A percentile compares a stretch with the other conserved stretches of the same genome.
Evolutionary conservation across 805 yeast species (phyloP).

Genomic region (Wickerhamomyces kurtzmanii): DNA sequence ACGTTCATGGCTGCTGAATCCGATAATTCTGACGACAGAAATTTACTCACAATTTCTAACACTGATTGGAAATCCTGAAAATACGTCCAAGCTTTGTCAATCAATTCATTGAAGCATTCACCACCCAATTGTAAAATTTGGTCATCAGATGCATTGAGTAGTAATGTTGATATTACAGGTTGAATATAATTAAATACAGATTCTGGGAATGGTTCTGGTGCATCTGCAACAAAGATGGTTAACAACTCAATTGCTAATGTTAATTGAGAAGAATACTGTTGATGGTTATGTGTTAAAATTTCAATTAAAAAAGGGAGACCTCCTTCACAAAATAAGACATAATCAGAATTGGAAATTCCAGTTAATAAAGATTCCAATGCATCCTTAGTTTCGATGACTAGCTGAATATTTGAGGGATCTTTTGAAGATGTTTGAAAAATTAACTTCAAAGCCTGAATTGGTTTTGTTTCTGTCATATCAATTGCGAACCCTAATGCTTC

Average conservation of each 20-base stretch:
- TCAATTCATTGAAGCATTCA: slow-evolving; percentile 56
- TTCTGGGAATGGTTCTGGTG: slow-evolving; percentile 28
- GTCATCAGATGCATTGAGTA: slow-evolving; percentile 49
- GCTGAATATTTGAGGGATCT: slow-evolving; percentile 67
- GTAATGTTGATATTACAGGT: slow-evolving; percentile 24
- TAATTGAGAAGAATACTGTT: slow-evolving; percentile 51
- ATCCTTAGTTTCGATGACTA: slow-evolving; percentile 58
- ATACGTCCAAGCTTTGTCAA: slow-evolving; percentile 26
- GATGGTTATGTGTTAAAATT: slow-evolving; percentile 9
- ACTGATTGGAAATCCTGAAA: slow-evolving; percentile 21
- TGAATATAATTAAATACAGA: slow-evolving; percentile 32
- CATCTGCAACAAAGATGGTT: slow-evolving; percentile 35
- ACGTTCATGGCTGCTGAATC: slow-evolving; percentile 79
- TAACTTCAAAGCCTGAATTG: slow-evolving; percentile 33
- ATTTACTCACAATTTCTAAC: slow-evolving; percentile 55
- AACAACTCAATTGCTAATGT: slow-evolving; percentile 48
- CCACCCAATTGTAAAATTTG: slow-evolving; percentile 72
- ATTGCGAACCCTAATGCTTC: slow-evolving; percentile 60
- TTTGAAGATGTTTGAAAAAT: slow-evolving; percentile 57
- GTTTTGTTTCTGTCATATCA: slow-evolving; percentile 25
- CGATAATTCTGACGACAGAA: slow-evolving; percentile 59
- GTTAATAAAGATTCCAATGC: slow-evolving; percentile 53
- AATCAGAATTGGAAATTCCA: slow-evolving; percentile 33
- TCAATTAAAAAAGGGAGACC: slow-evolving; percentile 42
- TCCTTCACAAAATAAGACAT: slow-evolving; percentile 33